Conservation (phyloP, 2,329 filamentous ascomycete genomes). For the Periconia sp. region DNA sequence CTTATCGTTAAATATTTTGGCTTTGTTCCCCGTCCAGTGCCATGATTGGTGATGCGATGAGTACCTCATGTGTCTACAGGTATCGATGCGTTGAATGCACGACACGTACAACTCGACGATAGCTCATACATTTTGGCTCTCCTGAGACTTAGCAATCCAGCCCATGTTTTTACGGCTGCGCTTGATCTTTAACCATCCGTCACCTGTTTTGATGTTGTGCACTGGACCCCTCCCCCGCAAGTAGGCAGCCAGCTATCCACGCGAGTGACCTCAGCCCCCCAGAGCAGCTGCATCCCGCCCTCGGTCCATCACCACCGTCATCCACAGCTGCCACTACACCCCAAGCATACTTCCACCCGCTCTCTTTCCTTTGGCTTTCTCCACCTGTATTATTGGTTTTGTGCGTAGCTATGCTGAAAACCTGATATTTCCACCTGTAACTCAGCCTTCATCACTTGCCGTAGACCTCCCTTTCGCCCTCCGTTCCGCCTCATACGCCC, state of each 20-base stretch:
- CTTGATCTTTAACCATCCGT: neutral
- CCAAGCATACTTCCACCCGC: neutral
- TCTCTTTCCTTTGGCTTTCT: neutral
- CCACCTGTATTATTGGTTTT: neutral
- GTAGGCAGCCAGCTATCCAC: neutral
- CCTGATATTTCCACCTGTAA: neutral
- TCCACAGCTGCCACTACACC: neutral
- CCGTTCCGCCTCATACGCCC: constrained; percentile 1
- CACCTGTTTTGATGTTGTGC: neutral
- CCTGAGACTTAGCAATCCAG: neutral
- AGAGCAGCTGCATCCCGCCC: neutral
- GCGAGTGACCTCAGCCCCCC: constrained; percentile 2
- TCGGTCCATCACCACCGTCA: neutral
- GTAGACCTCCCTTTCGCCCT: neutral
- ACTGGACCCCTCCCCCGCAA: constrained; percentile 1
- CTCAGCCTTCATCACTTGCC: neutral
- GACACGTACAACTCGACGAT: no score
- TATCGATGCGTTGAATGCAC: no score
- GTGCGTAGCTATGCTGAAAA: neutral
- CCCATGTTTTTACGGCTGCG: no score
- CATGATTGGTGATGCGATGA: no score
- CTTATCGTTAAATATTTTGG: neutral
- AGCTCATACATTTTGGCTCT: no score
- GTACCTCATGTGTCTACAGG: no score
- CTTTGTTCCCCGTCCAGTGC: no score